Evolutionary conservation across 2,329 filamentous ascomycete genomes (phyloP).

Genomic region (Penicillium glabrum): DNA sequence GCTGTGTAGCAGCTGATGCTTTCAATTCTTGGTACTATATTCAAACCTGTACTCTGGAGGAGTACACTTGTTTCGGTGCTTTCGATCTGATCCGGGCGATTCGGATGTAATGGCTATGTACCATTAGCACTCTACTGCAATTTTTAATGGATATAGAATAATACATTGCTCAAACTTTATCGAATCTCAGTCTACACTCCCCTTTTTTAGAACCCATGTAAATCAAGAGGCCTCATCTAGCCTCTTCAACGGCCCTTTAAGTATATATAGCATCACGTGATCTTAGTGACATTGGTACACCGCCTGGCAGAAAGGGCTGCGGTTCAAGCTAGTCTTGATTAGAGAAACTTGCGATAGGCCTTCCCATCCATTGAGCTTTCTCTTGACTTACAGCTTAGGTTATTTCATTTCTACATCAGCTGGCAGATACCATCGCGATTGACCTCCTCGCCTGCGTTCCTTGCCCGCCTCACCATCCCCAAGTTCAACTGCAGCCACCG

Average conservation of each 20-base stretch:
- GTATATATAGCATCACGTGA: not conserved
- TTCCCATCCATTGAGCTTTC: conserved; percentile 9
- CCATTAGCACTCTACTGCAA: conserved; percentile 13
- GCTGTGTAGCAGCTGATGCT: conserved; percentile 2
- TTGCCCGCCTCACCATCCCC: not conserved
- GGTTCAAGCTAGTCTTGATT: conserved; percentile 14
- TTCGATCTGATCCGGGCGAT: conserved; percentile 20
- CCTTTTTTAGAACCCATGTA: not conserved
- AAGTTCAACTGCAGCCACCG: conserved; percentile 12
- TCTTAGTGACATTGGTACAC: not conserved
- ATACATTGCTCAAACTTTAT: conserved; percentile 12
- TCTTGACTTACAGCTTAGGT: conserved; percentile 2
- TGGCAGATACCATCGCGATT: conserved; percentile 19
- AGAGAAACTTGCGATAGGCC: conserved; percentile 21
- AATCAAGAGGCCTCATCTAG: not conserved
- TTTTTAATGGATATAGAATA: conserved; percentile 26
- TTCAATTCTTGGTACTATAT: conserved; percentile 27
- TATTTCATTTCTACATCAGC: not conserved
- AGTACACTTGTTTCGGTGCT: conserved; percentile 20
- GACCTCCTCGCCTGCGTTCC: not conserved
- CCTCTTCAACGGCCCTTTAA: not conserved
- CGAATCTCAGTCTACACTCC: not conserved
- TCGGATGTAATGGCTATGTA: conserved; percentile 24
- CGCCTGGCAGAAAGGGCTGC: conserved; percentile 27
- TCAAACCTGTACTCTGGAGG: conserved; percentile 25